phyloP scores from a whole-genome alignment of 2,329 filamentous ascomycete species.

The Colletotrichum falcatum region DNA sequence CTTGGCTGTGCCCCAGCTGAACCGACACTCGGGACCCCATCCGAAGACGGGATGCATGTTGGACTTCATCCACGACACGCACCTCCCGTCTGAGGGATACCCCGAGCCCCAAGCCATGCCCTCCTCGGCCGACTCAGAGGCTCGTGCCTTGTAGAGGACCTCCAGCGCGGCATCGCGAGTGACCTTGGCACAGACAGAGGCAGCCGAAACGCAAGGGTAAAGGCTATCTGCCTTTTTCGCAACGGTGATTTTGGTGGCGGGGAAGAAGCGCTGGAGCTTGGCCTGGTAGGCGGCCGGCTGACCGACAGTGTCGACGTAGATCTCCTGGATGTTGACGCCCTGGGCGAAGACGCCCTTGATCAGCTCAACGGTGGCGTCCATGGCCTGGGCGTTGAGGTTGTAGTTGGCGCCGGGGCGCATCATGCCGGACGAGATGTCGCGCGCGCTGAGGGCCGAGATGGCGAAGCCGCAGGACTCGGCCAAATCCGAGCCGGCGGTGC shows the following conservation, averaged over 20 bases:
- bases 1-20: conserved; percentile 96
- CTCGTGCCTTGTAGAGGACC: conserved; percentile 71
- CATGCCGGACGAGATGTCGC: conserved; percentile 85
- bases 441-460: conserved; percentile 81
- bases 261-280: conserved; percentile 86
- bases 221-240: conserved; percentile 93
- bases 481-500: conserved; percentile 68
- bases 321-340: conserved; percentile 86
- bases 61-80: conserved; percentile 81
- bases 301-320: conserved; percentile 96
- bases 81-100: conserved; percentile 89
- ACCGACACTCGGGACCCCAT: conserved; percentile 92
- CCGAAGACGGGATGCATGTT: conserved; percentile 96
- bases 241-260: conserved; percentile 78
- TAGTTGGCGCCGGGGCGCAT: conserved; percentile 74
- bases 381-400: conserved; percentile 96
- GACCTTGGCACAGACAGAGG: conserved; percentile 95
- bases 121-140: conserved; percentile 49
- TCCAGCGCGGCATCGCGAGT: conserved; percentile 92
- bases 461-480: conserved; percentile 81
- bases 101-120: conserved; percentile 84
- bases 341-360: conserved; percentile 81
- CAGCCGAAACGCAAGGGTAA: conserved; percentile 93
- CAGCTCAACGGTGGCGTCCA: conserved; percentile 88
- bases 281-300: conserved; percentile 85